Percentiles rank a stretch among this genome's conserved stretches.
These are phyloP conservation scores for Ilex asprella DNA, from an alignment of 257 asterid species.

Conservation along the genomic window DNA sequence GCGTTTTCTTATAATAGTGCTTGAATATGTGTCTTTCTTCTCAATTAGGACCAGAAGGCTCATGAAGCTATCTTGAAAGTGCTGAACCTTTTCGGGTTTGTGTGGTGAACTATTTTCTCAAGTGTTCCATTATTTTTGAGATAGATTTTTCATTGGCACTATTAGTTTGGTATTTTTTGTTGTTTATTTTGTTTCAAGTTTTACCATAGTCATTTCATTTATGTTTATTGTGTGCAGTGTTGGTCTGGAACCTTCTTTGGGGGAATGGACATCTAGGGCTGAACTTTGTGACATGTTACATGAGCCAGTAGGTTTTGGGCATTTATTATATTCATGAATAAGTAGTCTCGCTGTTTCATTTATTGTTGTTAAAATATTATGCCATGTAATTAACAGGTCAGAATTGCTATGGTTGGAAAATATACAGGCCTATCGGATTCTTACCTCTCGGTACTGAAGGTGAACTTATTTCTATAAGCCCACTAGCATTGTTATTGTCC, in stretches of 20 bases:
- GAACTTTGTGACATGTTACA: slow-evolving; percentile 57
- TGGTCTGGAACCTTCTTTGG: slow-evolving; percentile 55
- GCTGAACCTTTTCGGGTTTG: slow-evolving; percentile 64
- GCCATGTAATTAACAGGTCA: slow-evolving; percentile 40
- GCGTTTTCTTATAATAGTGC: slow-evolving; percentile 4
- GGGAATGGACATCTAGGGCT: slow-evolving; percentile 79
- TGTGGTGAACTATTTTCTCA: background rate
- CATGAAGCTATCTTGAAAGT: slow-evolving; percentile 86
- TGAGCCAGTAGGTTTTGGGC: slow-evolving; percentile 56
- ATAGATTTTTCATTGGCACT: background rate
- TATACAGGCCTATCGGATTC: slow-evolving; percentile 78
- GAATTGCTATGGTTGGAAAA: slow-evolving; percentile 85
- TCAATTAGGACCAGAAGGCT: slow-evolving; percentile 75
- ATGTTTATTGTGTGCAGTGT: slow-evolving; percentile 30
- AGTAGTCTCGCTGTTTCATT: slow-evolving; percentile 9
- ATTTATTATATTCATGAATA: slow-evolving; percentile 8
- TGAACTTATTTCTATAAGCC: slow-evolving; percentile 4
- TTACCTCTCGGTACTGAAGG: slow-evolving; percentile 75
- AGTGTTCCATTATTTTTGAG: background rate
- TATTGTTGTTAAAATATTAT: slow-evolving; percentile 6
- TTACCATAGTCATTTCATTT: background rate
- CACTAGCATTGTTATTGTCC: background rate
- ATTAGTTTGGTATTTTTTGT: background rate
- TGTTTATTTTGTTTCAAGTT: background rate
- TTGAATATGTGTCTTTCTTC: slow-evolving; percentile 10